These are phyloP conservation scores for Blastobotrys mokoenaii DNA, from an alignment of 805 yeast species.

Conservation along the genomic window DNA sequence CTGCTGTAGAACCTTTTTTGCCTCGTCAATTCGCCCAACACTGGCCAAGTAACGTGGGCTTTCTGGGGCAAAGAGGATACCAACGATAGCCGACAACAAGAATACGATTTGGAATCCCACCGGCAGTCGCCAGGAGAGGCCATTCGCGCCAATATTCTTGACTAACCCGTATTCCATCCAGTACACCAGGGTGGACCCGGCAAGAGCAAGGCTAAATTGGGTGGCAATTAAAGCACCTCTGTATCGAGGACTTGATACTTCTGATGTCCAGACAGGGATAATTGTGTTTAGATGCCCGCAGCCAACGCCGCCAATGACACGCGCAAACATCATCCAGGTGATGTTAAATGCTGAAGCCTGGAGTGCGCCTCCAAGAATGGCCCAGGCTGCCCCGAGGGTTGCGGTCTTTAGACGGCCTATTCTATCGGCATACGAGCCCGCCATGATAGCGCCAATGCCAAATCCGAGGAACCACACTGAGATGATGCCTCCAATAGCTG, in stretches of 20 bases:
- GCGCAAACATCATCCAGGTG: constrained; percentile 1
- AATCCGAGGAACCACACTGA: background rate
- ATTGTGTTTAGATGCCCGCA: background rate
- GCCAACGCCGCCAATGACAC: background rate
- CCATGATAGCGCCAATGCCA: constrained; percentile 1
- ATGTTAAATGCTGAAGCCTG: background rate
- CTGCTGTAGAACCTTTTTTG: background rate
- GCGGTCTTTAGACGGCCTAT: background rate
- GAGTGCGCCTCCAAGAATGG: background rate
- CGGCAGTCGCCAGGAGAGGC: background rate
- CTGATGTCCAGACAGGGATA: background rate
- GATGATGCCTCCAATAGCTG: background rate
- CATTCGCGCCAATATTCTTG: background rate
- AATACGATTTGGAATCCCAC: background rate
- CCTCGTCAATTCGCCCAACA: background rate
- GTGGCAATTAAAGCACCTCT: background rate
- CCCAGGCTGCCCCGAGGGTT: background rate
- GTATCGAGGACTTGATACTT: background rate
- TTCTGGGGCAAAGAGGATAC: background rate
- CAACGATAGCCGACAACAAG: background rate
- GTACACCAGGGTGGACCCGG: background rate
- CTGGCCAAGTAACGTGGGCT: background rate
- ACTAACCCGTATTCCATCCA: background rate
- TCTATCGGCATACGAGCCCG: background rate
- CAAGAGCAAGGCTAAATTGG: background rate